Base-by-base conservation (phyloP, 331 rosid species). In the Spiraea crenata region DNA sequence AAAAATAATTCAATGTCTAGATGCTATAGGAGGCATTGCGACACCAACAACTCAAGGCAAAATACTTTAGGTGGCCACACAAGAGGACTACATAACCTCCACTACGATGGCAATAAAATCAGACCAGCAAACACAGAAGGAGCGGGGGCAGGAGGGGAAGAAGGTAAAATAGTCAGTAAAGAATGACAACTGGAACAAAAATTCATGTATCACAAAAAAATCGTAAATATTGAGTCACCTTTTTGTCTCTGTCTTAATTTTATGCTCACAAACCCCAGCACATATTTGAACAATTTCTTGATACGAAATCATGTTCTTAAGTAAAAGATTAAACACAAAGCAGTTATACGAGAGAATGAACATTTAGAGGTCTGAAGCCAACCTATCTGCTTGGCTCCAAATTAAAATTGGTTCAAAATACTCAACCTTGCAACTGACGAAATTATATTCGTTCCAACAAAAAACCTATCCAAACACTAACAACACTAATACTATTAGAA, bases 1-100 rank as follows among this genome's bases (percentile, higher is more conserved):
- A 71, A 58, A 65, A 70, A 42, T 34, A 57, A 70, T 46, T 55
- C 57, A 51, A 63, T 46, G 5, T 8, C 57, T 31, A 11, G 41
- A 57, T 73, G 51, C 41, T 25, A n/a, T 37, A 46, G 34, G 45
- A 25, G 31, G 31, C 31, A 25, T 25, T 25, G 31, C 31, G 19
- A 34, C 54, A 44, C 7, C 19, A 16, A 34, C 8, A 38, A 70
- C 13, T 14, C 8, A 25, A 47, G 45, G 20, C 0, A 41, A 44
- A 52, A 49, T n/a, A 70, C 57, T 3, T 25, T 2, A 37, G 1
- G 49, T 12, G 5, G 31, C 41, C 42, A 20, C 34, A 75, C 45
- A 15, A n/a, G 4, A 54, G 37, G 14, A 14, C 20, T 16, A 40
- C 57, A 10, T 1, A 35, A 19, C 10, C 7, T 74, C 9, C 3